phyloP scores from a whole-genome alignment of 225 moss, liverwort and hornwort genomes.

The Asterella californica region DNA sequence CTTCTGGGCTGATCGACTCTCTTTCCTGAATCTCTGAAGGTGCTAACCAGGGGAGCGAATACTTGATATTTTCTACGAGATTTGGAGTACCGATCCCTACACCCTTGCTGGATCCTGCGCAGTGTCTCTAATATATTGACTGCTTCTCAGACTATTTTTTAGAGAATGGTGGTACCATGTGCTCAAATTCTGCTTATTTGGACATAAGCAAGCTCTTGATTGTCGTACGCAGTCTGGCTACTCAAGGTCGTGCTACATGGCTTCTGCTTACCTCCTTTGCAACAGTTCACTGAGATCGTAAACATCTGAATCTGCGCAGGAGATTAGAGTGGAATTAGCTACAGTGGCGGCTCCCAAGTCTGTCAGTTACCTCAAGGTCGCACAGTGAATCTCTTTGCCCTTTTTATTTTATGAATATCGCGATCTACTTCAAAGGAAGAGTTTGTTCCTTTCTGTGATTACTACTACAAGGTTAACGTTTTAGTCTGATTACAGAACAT shows the following conservation, averaged over 20 bases:
- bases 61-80: slow-evolving; percentile 53
- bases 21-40: slow-evolving; percentile 31
- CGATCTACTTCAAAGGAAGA: not conserved
- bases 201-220: not conserved
- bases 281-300: not conserved
- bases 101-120: slow-evolving; percentile 17
- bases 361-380: slow-evolving; percentile 64
- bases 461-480: not conserved
- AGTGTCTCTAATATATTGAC: not conserved
- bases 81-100: slow-evolving; percentile 51
- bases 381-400: not conserved
- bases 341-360: slow-evolving; percentile 53
- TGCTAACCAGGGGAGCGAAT: slow-evolving; percentile 52
- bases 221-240: not conserved
- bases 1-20: not conserved
- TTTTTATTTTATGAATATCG: not conserved
- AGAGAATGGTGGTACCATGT: not conserved
- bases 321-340: slow-evolving; percentile 59
- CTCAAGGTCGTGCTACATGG: not conserved
- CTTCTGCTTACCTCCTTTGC: not conserved
- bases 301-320: slow-evolving; percentile 36
- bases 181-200: not conserved
- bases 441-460: not conserved
- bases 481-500: not conserved
- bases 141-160: not conserved